Base-by-base conservation (phyloP, 495 filamentous ascomycete species). In the Tuber umbilicatum region DNA sequence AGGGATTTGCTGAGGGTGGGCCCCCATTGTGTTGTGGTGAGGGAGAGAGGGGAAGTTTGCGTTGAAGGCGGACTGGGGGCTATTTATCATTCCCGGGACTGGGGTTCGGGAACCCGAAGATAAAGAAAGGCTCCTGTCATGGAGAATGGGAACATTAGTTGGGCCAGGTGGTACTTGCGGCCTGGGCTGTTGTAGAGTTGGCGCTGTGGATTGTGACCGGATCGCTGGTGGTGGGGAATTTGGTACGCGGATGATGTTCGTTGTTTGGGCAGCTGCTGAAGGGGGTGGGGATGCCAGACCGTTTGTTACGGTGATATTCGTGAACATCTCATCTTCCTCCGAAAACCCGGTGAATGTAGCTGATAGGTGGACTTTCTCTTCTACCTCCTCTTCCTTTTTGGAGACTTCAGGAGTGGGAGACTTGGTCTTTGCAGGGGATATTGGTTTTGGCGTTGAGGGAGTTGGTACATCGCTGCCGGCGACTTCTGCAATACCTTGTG, bases 281-380 rank as follows among this genome's bases (percentile, higher is more conserved):
- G 68, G 72, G 0, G 76, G 69, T 17, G 69, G 77, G n/a, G 69
- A 70, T 9, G 47, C 23, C 17, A 77, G 4, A 12, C 71, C 71
- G 27, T 60, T 71, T 23, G 76, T 76, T 38, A 78, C 35, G n/a
- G 70, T 23, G 42, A 73, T 76, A 39, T 73, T 68, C 0, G 74
- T 77, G 17, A 76, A 76, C 2, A 78, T 77, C 83, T 84, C 41
- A 86, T 83, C 76, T 70, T 80, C 78, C 40, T 75, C 77, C 14
- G 73, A 38, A 69, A 84, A 76, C 38, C 83, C 80, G 38, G 80
- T 77, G 70, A 82, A 80, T 38, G 79, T 73, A 68, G 84, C 27
- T 85, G 86, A 77, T n/a, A 77, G n/a, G 43, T 72, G 74, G 16
- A 72, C 55, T 2, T 60, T 73, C 31, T 77, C 75, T 27, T 77